A percentile compares a stretch with the other conserved stretches of the same genome.
These are phyloP conservation scores for Sporisorium iseilematis-ciliati DNA, from an alignment of 1,284 basidiomycete species.

Conservation along the genomic window DNA sequence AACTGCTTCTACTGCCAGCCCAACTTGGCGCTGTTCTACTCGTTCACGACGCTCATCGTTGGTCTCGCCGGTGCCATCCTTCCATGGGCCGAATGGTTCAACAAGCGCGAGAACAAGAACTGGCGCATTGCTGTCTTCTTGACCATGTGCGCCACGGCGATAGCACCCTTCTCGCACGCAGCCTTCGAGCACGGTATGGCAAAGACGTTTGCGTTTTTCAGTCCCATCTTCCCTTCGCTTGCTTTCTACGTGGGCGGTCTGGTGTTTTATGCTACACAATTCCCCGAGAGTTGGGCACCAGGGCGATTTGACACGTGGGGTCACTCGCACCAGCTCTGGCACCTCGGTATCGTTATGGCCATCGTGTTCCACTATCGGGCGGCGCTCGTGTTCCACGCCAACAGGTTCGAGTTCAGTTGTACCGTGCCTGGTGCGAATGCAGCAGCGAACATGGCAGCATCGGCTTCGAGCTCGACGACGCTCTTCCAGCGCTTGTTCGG, in stretches of 20 bases:
- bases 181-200: slow-evolving; percentile 62
- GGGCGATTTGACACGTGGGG: slow-evolving; percentile 65
- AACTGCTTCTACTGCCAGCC: slow-evolving; percentile 70
- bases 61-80: slow-evolving; percentile 63
- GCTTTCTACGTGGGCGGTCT: slow-evolving; percentile 63
- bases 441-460: slow-evolving; percentile 14
- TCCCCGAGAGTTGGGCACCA: slow-evolving; percentile 64
- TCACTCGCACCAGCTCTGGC: slow-evolving; percentile 69
- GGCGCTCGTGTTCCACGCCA: slow-evolving; percentile 61
- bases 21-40: slow-evolving; percentile 63
- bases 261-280: slow-evolving; percentile 64
- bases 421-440: slow-evolving; percentile 23
- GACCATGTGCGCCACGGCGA: slow-evolving; percentile 63
- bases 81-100: slow-evolving; percentile 68
- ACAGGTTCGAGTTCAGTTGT: slow-evolving; percentile 66
- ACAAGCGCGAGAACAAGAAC: slow-evolving; percentile 61
- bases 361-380: slow-evolving; percentile 66
- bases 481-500: slow-evolving; percentile 25
- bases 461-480: slow-evolving; percentile 8
- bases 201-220: slow-evolving; percentile 60
- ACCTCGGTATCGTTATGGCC: slow-evolving; percentile 65
- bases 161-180: slow-evolving; percentile 66
- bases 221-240: slow-evolving; percentile 64
- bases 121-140: slow-evolving; percentile 65
- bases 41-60: slow-evolving; percentile 58